phyloP scores from a whole-genome alignment of 1,139 yeast genomes.

The Debaryomycetaceae sp. region DNA sequence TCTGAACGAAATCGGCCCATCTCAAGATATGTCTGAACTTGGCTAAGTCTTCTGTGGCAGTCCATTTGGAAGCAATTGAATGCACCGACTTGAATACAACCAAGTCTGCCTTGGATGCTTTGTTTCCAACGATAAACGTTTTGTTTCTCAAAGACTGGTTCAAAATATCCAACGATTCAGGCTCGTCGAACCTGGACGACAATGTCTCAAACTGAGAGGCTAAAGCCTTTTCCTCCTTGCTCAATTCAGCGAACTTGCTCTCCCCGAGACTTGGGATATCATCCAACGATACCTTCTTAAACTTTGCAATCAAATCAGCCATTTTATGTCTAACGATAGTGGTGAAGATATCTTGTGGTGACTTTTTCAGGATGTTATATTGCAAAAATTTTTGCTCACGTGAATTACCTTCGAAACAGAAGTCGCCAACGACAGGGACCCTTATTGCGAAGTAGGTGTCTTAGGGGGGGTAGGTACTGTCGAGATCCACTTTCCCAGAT shows the following conservation, averaged over 20 bases:
- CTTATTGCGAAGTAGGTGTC: not conserved
- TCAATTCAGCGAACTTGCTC: conserved; percentile 32
- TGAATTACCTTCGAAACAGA: not conserved
- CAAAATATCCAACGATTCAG: conserved; percentile 55
- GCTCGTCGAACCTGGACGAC: conserved; percentile 53
- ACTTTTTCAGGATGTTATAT: not conserved
- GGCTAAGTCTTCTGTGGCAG: conserved; percentile 50
- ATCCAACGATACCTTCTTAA: conserved; percentile 37
- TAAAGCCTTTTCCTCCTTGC: conserved; percentile 61
- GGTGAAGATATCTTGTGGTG: not conserved
- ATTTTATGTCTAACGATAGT: conserved; percentile 13
- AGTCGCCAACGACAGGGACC: not conserved
- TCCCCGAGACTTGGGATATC: conserved; percentile 26
- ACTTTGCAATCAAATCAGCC: conserved; percentile 43
- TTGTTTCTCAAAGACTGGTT: conserved; percentile 66
- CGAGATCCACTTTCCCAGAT: too few relatives aligned
- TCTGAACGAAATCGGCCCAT: conserved; percentile 88
- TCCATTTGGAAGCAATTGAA: conserved; percentile 58
- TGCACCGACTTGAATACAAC: conserved; percentile 62
- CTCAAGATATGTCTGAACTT: conserved; percentile 76
- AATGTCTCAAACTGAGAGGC: conserved; percentile 79
- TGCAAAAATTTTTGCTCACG: conserved; percentile 1
- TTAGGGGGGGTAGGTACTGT: too few relatives aligned
- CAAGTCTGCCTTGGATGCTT: conserved; percentile 66
- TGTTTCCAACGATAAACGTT: conserved; percentile 67